phyloP scores from a whole-genome alignment of 768 basidiomycete genomes.

The Lentinula raphanica region DNA sequence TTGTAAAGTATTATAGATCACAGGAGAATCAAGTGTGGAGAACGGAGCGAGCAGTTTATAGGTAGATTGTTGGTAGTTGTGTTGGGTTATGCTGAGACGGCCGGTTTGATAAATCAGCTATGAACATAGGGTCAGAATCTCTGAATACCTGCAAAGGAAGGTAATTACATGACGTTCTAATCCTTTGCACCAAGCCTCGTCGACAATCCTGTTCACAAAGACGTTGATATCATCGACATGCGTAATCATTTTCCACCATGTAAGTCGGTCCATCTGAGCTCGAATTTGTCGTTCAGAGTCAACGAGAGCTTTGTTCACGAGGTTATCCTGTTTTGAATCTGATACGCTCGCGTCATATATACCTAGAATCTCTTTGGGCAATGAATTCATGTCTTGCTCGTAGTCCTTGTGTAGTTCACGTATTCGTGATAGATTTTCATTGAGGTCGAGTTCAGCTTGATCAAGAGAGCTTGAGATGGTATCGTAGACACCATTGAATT shows the following conservation, averaged over 20 bases:
- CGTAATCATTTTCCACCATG: conserved; percentile 43
- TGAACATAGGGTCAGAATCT: background rate
- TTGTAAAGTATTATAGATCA: conserved; percentile 54
- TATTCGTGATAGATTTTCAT: conserved; percentile 28
- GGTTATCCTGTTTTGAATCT: background rate
- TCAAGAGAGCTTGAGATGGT: conserved; percentile 28
- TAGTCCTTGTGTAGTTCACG: conserved; percentile 32
- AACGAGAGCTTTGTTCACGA: conserved; percentile 30
- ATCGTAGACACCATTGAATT: conserved; percentile 34
- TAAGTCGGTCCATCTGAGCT: conserved; percentile 35
- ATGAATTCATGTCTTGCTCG: conserved; percentile 32
- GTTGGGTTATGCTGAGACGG: conserved; percentile 44
- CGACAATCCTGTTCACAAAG: conserved; percentile 31
- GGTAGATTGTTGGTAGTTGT: conserved; percentile 34
- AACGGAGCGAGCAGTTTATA: conserved; percentile 35
- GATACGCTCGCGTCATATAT: background rate
- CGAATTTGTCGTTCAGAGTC: conserved; percentile 33
- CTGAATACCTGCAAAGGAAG: background rate
- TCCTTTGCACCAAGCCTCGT: conserved; percentile 37
- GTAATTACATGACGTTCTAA: conserved; percentile 46
- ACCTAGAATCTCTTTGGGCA: conserved; percentile 35
- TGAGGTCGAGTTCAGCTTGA: conserved; percentile 26
- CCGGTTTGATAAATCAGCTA: conserved; percentile 68
- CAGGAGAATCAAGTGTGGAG: conserved; percentile 39
- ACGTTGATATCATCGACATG: conserved; percentile 41